Percentiles rank a stretch among this genome's conserved stretches.
Conservation (phyloP, 441 rosid species). For the Euphorbia schlechtendalii region DNA sequence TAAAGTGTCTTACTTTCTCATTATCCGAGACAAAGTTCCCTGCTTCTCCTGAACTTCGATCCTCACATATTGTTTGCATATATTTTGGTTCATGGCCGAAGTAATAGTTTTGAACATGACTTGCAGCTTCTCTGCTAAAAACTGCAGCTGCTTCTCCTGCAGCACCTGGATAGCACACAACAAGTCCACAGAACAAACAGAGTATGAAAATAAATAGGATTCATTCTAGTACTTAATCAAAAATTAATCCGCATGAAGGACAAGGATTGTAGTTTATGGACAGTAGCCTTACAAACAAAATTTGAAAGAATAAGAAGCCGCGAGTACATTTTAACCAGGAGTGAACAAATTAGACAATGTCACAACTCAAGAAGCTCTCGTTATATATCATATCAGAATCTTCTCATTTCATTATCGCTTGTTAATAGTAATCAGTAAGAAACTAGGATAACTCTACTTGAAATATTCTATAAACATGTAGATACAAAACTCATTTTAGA, state of each 20-base stretch:
- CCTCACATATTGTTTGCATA: conserved; percentile 45
- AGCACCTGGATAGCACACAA: conserved; percentile 43
- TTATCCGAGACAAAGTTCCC: conserved; percentile 49
- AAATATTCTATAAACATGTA: not conserved
- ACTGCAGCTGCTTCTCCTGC: conserved; percentile 78
- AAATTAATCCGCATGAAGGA: not conserved
- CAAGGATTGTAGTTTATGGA: not conserved
- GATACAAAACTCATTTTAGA: not conserved
- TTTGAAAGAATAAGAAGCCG: not conserved
- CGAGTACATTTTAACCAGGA: not conserved
- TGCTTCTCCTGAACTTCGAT: conserved; percentile 35
- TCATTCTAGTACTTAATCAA: not conserved
- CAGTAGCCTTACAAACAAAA: not conserved
- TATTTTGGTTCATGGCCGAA: conserved; percentile 35
- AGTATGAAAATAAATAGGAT: no score
- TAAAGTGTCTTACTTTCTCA: conserved; percentile 55
- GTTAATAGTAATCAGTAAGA: not conserved
- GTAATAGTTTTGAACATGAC: conserved; percentile 73
- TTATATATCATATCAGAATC: not conserved
- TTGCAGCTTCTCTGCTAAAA: conserved; percentile 82
- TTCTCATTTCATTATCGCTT: not conserved
- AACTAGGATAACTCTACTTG: not conserved
- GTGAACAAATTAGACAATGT: not conserved
- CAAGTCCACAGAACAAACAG: no score
- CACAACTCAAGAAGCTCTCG: not conserved